Evolutionary conservation across 352 stramenopile genomes (phyloP).

Genomic region (Phytophthora cajani): DNA sequence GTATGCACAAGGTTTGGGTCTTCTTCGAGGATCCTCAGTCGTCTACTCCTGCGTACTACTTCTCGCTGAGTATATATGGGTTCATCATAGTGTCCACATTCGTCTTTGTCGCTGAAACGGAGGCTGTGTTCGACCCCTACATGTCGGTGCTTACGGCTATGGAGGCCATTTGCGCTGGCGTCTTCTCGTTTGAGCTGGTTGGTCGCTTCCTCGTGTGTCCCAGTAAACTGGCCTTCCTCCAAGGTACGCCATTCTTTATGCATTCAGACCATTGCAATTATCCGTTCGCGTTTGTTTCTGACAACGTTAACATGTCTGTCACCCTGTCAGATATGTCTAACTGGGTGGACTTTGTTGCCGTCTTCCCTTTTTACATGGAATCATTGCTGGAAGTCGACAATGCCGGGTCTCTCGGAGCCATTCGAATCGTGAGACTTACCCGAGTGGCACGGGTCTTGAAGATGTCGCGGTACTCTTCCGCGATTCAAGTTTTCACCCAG

Average conservation of each 20-base stretch:
- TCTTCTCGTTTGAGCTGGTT: slow-evolving; percentile 74
- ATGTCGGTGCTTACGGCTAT: slow-evolving; percentile 40
- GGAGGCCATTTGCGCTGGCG: slow-evolving; percentile 54
- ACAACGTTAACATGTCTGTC: neutral
- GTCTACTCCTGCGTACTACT: slow-evolving; percentile 60
- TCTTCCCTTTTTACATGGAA: slow-evolving; percentile 89
- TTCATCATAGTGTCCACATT: slow-evolving; percentile 74
- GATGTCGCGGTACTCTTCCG: slow-evolving; percentile 87
- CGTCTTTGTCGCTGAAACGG: slow-evolving; percentile 76
- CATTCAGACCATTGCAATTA: neutral
- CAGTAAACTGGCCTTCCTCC: slow-evolving; percentile 55
- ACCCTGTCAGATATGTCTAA: slow-evolving; percentile 65
- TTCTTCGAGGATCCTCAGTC: slow-evolving; percentile 82
- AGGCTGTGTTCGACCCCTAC: slow-evolving; percentile 49
- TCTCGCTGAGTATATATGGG: slow-evolving; percentile 64
- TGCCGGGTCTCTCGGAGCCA: slow-evolving; percentile 66
- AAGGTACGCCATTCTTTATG: slow-evolving; percentile 36
- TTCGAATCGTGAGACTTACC: slow-evolving; percentile 86
- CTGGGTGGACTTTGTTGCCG: slow-evolving; percentile 82
- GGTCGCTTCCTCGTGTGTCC: slow-evolving; percentile 58
- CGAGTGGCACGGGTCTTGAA: slow-evolving; percentile 87
- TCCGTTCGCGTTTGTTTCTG: neutral
- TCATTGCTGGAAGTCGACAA: slow-evolving; percentile 70
- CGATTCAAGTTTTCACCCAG: slow-evolving; percentile 85
- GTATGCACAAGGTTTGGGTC: slow-evolving; percentile 43